Conservation (phyloP, 1,284 basidiomycete species). For the Clitocybe nebularis region DNA sequence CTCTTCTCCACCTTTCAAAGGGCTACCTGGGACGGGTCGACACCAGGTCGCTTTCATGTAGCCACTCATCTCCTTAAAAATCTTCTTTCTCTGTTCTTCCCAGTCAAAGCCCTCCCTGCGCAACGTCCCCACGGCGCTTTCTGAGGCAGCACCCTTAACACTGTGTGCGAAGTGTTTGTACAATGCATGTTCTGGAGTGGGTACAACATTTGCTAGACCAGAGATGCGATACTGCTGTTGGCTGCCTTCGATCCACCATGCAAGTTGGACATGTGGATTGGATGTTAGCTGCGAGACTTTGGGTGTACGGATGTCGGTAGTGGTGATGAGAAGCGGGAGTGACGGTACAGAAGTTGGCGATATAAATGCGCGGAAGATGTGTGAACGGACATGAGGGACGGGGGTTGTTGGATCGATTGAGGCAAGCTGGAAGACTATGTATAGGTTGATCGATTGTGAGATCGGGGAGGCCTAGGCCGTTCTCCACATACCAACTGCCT, state of each 20-base stretch:
- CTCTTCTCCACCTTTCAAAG: constrained; percentile 43
- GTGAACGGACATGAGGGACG: constrained; percentile 55
- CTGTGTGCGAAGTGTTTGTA: constrained; percentile 28
- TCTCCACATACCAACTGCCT: constrained; percentile 35
- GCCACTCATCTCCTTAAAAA: constrained; percentile 51
- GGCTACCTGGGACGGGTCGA: constrained; percentile 52
- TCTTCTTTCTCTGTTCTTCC: constrained; percentile 51
- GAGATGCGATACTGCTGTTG: constrained; percentile 58
- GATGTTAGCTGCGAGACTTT: constrained; percentile 51
- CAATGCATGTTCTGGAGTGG: constrained; percentile 30
- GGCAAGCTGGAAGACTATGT: constrained; percentile 56
- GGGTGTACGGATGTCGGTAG: constrained; percentile 59
- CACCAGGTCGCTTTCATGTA: constrained; percentile 66
- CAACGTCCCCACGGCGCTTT: constrained; percentile 34
- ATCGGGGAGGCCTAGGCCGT: neutral
- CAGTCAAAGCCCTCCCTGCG: constrained; percentile 48
- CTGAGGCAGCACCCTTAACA: constrained; percentile 14
- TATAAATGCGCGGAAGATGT: constrained; percentile 55
- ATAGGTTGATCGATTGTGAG: neutral
- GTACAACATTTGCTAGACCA: constrained; percentile 45
- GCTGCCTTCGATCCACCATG: constrained; percentile 56
- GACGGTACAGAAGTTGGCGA: constrained; percentile 32
- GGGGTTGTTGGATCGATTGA: constrained; percentile 41
- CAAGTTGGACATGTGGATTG: constrained; percentile 44
- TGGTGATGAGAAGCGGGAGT: constrained; percentile 51